phyloP scores from a whole-genome alignment of 345 rosid species.

The Euphorbia peplus region DNA sequence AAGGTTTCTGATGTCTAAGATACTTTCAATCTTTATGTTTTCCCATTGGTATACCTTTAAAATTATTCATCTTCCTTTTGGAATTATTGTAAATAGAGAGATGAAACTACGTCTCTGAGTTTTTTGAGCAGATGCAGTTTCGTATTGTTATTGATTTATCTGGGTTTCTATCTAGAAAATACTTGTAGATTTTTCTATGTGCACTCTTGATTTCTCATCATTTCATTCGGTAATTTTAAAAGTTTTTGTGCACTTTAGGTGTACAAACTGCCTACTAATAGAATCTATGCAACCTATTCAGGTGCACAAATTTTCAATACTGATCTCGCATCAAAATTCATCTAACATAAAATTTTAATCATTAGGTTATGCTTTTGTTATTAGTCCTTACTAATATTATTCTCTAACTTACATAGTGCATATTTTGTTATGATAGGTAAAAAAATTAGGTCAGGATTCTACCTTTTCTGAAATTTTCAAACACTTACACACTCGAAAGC shows the following conservation, averaged over 20 bases:
- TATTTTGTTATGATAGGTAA: too few relatives aligned
- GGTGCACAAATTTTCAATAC: constrained; percentile 89
- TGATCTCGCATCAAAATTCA: constrained; percentile 87
- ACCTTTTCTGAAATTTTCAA: too few relatives aligned
- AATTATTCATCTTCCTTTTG: background rate
- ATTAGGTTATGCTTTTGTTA: too few relatives aligned
- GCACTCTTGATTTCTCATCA: background rate
- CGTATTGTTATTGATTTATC: constrained; percentile 2
- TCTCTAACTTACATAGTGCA: too few relatives aligned
- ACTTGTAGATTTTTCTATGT: background rate
- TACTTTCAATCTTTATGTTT: background rate
- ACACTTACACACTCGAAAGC: too few relatives aligned
- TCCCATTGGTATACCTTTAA: background rate
- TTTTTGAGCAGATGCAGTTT: too few relatives aligned
- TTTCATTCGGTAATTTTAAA: background rate
- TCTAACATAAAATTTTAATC: too few relatives aligned
- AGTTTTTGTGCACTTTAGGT: constrained; percentile 37
- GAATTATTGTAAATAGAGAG: background rate
- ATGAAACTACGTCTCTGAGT: background rate
- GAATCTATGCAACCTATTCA: constrained; percentile 90
- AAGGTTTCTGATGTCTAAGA: constrained; percentile 34
- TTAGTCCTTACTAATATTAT: too few relatives aligned
- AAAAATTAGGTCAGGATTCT: too few relatives aligned
- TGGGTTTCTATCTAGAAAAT: background rate
- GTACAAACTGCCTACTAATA: constrained; percentile 66